Base-by-base conservation (phyloP, 192 early-diverging fungal species). In the Geosiphon pyriformis region DNA sequence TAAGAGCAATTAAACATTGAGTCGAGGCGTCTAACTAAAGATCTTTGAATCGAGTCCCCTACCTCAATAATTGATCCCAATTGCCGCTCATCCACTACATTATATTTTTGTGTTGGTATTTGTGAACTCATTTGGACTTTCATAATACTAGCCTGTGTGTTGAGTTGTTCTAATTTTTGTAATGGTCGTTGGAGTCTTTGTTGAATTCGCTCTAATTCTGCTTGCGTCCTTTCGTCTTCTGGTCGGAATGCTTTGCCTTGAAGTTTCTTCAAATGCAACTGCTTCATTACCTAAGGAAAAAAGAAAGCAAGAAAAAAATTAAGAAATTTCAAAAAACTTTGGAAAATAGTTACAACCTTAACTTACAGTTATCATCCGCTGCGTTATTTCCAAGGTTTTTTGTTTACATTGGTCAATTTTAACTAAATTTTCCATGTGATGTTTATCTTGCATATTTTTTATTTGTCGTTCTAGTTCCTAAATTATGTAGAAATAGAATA, bases 201-300 rank as follows among this genome's bases (percentile, higher is more conserved):
- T 62, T 86, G 74, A 65, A 95, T 78, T 29, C 82, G 82, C 68
- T 93, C 91, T 27, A 94, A 72, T 26, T 87, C 79, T 4, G 85
- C 78, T 54, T 87, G 76, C 51, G 94, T 80, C 27, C 76, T 65
- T 72, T 95, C 93, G 72, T 98, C 95, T 59, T 93, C 90, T 22
- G 77, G 75, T 7, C 85, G 80, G 48, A 98, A 76, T 8, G 90
- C 87, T 71, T 89, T 88, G 0, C 93, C 93, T 35, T 86, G 82
- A 58, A 90, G 87, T 23, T 91, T 80, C 61, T 96, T 74, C 15
- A 96, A 70, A 77, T 96, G 92, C n/a, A 94, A 82, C 37, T 83
- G 73, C 67, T 88, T 91, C 89, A 96, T 91, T 34, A 98, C 78
- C 87, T 42, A 42, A 10, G 7, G 92, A 69, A 42, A 42, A 42